Percentiles rank a stretch among this genome's conserved stretches.
Conservation (phyloP, 2,329 filamentous ascomycete genomes). For the Fusarium penzigii region DNA sequence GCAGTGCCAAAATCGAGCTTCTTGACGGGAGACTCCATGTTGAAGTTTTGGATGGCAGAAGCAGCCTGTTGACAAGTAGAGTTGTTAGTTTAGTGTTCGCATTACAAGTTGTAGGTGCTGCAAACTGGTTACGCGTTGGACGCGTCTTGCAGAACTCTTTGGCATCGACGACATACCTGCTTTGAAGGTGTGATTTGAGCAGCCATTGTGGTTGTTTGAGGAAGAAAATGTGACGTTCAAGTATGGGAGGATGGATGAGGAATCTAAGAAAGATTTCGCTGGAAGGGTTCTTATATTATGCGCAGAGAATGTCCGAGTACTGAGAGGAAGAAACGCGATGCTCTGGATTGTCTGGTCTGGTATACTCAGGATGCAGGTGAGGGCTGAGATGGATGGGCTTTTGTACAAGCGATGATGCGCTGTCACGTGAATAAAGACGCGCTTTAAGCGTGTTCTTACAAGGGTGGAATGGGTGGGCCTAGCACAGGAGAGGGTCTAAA, state of each 20-base stretch:
- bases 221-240: slow-evolving; percentile 1
- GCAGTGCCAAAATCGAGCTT: slow-evolving; percentile 75
- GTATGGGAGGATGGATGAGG: slow-evolving; percentile 12
- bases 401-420: slow-evolving; percentile 39
- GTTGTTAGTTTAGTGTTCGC: slow-evolving; percentile 32
- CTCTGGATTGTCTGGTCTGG: slow-evolving; percentile 21
- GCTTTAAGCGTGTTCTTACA: slow-evolving; percentile 34
- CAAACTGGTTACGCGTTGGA: slow-evolving; percentile 4
- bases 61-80: slow-evolving; percentile 63
- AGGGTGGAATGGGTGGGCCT: slow-evolving; percentile 25
- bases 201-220: slow-evolving; percentile 61
- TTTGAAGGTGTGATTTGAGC: slow-evolving; percentile 66
- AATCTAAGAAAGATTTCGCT: neutral
- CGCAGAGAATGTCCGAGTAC: slow-evolving; percentile 17
- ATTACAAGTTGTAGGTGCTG: neutral
- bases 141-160: slow-evolving; percentile 3
- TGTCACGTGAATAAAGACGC: slow-evolving; percentile 41
- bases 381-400: slow-evolving; percentile 36
- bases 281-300: slow-evolving; percentile 17
- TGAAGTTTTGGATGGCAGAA: slow-evolving; percentile 81
- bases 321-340: slow-evolving; percentile 31
- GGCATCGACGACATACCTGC: slow-evolving; percentile 48
- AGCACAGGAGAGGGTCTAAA: slow-evolving; percentile 20
- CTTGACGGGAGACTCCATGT: slow-evolving; percentile 92
- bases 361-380: slow-evolving; percentile 3